Base-by-base conservation (phyloP, 495 filamentous ascomycete genomes). In the Tuber borchii region DNA sequence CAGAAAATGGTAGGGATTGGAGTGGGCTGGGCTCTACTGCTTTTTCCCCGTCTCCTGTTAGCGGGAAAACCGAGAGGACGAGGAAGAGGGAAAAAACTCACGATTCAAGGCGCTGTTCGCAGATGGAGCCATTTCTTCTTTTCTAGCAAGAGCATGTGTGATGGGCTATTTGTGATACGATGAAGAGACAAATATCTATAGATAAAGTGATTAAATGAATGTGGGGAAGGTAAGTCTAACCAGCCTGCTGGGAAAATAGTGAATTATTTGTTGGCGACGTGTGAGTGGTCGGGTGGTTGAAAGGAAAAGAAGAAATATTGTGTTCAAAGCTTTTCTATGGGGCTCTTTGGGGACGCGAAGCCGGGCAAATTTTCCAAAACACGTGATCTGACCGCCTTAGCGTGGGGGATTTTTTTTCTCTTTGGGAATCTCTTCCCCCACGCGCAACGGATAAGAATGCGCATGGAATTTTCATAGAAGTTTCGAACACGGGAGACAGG, bases 121-220 rank as follows among this genome's bases (percentile, higher is more conserved):
- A 14, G 74, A 72, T 42, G 74, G 70, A 40, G 74, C 74, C 74
- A 75, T 75, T 65, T 65, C 26, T 65, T 65, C 56, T 65, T 26
- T 34, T 65, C 56, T 34, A 65, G 26, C 56, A 65, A 65, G 56
- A 26, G 56, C 56, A 65, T 65, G 26, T 34, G 31, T 65, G 26
- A 65, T 31, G 31, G 56, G 31, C 5, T 65, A 34, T 65, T 65
- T 65, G 56, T 65, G 56, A 65, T 65, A 65, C 56, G 56, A 65
- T 26, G 56, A 65, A 65, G 14, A 65, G 56, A 65, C 4, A 65
- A 26, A 34, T 65, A 65, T 34, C 26, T 5, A 65, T 65, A 65
- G 56, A 31, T 65, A 31, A 65, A 65, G 26, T 65, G 26, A 65
- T 16, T 65, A 14, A 65, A 65, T 65, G 56, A 65, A 65, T 65